Conservation (phyloP, 2,329 filamentous ascomycete species). For the Sporothrix curviconia region DNA sequence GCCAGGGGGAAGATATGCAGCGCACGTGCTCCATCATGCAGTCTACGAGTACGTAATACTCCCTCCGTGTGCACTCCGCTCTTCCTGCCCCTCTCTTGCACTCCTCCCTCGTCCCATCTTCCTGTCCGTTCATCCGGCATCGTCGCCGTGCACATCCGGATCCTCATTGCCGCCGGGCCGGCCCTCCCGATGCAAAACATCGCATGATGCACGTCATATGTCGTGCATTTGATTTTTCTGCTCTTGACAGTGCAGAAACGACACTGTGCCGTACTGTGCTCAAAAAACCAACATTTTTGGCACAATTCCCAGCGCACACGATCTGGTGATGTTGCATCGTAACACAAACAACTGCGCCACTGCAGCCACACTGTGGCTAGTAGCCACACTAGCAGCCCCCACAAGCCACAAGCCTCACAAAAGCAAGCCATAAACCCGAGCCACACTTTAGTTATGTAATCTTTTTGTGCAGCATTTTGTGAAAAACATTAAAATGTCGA, state of each 20-base stretch:
- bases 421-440: too few species aligned
- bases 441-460: too few species aligned
- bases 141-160: background rate
- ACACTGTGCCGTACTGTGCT: background rate
- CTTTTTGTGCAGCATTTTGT: too few species aligned
- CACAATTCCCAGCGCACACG: background rate
- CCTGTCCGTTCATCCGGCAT: background rate
- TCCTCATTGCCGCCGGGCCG: background rate
- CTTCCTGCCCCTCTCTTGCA: background rate
- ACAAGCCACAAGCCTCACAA: background rate
- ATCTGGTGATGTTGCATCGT: background rate
- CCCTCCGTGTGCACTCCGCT: background rate
- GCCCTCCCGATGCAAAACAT: background rate
- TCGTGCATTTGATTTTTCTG: background rate
- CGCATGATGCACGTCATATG: constrained; percentile 4
- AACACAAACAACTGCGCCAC: background rate
- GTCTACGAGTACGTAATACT: too few species aligned
- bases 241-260: background rate
- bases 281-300: background rate
- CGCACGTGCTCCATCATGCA: background rate
- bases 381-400: too few species aligned
- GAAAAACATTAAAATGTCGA: too few species aligned
- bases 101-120: background rate
- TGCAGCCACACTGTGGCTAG: background rate
- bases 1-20: too few species aligned